Evolutionary conservation across 805 yeast genomes (phyloP), one percentile per base, ranked within the genome.

Genomic region (Spathaspora boniae): DNA sequence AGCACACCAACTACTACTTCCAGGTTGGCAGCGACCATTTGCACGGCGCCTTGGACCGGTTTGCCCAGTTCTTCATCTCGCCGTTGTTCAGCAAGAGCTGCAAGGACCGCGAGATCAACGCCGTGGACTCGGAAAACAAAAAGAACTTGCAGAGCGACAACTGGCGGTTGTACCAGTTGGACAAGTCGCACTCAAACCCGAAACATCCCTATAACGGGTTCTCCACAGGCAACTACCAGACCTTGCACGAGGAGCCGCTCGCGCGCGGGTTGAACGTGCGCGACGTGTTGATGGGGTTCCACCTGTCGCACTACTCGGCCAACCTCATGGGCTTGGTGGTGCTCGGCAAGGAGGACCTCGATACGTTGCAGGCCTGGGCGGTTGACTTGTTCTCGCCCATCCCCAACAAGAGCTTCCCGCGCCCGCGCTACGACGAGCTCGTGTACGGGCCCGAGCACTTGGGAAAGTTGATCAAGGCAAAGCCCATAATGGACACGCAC

Each of bases 41-140:
- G 41, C 78, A 81, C 42, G 96, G 95, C 5, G 96, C 97, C 0
- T 64, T 91, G 35, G 98, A 91, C 57, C 70, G 98, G 48, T 91
- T 91, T 58, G 76, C 96, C 4, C 98, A 91, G 56, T 91, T 91
- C 55, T 91, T 91, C 66, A 82, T 89, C 23, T 58, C 76, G 19
- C 98, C 98, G 1, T 65, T 91, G 47, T 91, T 91, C 51, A 66
- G 70, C 44, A 65, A 47, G 46, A 68, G 78, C 43, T 82, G 96
- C 53, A 86, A 87, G 53, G 96, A 88, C 53, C 73, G 97, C 37
- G 98, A 91, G 60, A 84, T 91, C 49, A 77, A 80, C 44, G 98
- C 98, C 2, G 98, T 91, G 7, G 96, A 91, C 59, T 84, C 95
- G 25, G 98, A 91, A 62, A 87, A 91, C 65, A 91, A 88, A 57